A percentile compares a stretch with the other conserved stretches of the same genome.
Evolutionary conservation across 192 early-diverging fungal genomes (phyloP).

Genomic region (Entomortierella lignicola): DNA sequence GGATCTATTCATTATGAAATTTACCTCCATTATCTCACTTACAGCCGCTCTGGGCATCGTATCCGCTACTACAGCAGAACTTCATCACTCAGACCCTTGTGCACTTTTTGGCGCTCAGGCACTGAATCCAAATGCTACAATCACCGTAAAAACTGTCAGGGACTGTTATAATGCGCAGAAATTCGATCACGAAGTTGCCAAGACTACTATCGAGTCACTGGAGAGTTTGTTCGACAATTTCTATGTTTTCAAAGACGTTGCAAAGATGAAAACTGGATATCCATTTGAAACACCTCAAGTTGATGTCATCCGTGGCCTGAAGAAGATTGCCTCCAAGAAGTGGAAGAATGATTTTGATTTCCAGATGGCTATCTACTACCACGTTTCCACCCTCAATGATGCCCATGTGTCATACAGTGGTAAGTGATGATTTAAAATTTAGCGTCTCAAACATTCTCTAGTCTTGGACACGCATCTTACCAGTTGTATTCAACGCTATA

Average conservation of each 20-base stretch:
- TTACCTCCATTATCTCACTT: conserved; percentile 43
- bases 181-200: conserved; percentile 27
- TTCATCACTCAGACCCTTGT: conserved; percentile 29
- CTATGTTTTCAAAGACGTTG: conserved; percentile 35
- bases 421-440: conserved; percentile 5
- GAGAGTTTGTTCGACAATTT: conserved; percentile 45
- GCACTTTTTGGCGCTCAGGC: conserved; percentile 25
- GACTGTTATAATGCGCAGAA: conserved; percentile 38
- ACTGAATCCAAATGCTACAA: neutral
- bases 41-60: conserved; percentile 32
- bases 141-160: conserved; percentile 22
- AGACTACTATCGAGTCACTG: conserved; percentile 20
- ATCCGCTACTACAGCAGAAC: conserved; percentile 7
- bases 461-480: no score
- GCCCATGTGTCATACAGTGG: conserved; percentile 38
- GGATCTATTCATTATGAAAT: conserved; percentile 38
- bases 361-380: conserved; percentile 37
- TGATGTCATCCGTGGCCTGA: conserved; percentile 31
- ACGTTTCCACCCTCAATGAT: conserved; percentile 34
- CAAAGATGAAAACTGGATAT: neutral
- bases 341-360: conserved; percentile 47
- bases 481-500: neutral
- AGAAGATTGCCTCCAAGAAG: conserved; percentile 34
- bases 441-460: no score
- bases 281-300: conserved; percentile 32